Percentiles rank a stretch among this genome's conserved stretches.
Conservation (phyloP, 257 asterid genomes). For the Forsythia suspensa region DNA sequence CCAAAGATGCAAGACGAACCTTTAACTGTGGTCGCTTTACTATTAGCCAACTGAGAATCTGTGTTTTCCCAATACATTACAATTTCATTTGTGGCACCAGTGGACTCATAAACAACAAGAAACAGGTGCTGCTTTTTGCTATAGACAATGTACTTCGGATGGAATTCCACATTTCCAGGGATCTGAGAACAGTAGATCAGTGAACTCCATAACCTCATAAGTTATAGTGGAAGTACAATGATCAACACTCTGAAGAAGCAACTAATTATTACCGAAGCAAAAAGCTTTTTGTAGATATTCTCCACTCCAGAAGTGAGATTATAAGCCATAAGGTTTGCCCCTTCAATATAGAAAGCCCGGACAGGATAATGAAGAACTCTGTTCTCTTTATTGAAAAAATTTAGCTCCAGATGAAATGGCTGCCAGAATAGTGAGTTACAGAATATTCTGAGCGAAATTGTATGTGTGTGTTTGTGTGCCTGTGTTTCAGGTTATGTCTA, state of each 20-base stretch:
- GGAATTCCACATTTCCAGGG: conserved; percentile 89
- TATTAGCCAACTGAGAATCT: conserved; percentile 68
- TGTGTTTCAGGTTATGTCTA: not conserved
- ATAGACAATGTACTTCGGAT: conserved; percentile 65
- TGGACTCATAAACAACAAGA: conserved; percentile 78
- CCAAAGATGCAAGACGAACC: conserved; percentile 47
- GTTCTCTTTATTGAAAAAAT: conserved; percentile 84
- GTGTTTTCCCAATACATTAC: conserved; percentile 97
- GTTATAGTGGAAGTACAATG: conserved; percentile 18
- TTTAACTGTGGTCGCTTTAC: conserved; percentile 81
- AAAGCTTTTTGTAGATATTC: conserved; percentile 86
- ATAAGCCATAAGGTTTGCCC: conserved; percentile 90
- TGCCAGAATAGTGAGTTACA: conserved; percentile 47
- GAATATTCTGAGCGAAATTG: conserved; percentile 20
- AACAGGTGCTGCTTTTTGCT: conserved; percentile 90
- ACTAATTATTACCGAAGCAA: conserved; percentile 62
- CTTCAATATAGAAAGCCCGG: conserved; percentile 91
- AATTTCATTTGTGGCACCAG: conserved; percentile 75
- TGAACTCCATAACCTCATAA: conserved; percentile 25
- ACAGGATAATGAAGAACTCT: conserved; percentile 97
- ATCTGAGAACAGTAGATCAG: conserved; percentile 51
- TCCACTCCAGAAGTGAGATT: conserved; percentile 90
- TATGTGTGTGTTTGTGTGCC: not conserved
- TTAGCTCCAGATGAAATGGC: conserved; percentile 94
- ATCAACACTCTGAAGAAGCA: conserved; percentile 13